Base-by-base conservation (phyloP, 371 early-diverging fungal species). In the Mucor racemosus region DNA sequence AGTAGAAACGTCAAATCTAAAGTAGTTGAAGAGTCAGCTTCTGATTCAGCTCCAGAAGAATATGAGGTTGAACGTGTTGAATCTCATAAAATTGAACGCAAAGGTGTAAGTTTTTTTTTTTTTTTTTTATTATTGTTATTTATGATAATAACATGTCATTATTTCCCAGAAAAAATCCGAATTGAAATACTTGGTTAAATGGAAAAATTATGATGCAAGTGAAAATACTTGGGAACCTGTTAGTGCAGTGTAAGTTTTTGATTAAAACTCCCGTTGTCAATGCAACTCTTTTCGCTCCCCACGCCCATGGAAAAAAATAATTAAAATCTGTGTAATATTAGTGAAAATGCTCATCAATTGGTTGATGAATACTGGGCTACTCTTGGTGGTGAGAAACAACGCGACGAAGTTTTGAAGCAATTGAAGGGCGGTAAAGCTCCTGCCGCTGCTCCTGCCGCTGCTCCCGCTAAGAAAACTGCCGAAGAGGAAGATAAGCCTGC, bases 171-270 rank as follows among this genome's bases (percentile, higher is more conserved):
- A 53, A 14, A 46, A 58, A 17, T 8, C 34, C 14, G 46, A 5
- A 36, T 48, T 65, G n/a, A 10, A 40, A 14, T 70, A 65, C 38
- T 15, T 38, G 6, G 59, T 70, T 33, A 70, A 70, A 50, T 70
- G 70, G 70, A 65, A 62, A 36, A 61, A 57, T 14, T 70, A 65
- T 21, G 15, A 33, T 50, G 19, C 41, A 5, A 33, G 26, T 7
- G 62, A 65, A 7, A 70, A 65, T 10, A 65, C 70, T 4, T 70
- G 70, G 70, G 70, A 70, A 41, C 61, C 70, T 26, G 33, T 34
- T n/a, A 11, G 41, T 4, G 48, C 70, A 35, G 42, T 58, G 70
- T 70, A 62, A 58, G 33, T 42, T 0, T 38, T 21, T 48, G 4
- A 33, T 41, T 13, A 33, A 41, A 42, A 21, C 33, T 41, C n/a